Evolutionary conservation across 306 rosid genomes (phyloP), one percentile per base, ranked within the genome.

Genomic region (Dryas drummondii): DNA sequence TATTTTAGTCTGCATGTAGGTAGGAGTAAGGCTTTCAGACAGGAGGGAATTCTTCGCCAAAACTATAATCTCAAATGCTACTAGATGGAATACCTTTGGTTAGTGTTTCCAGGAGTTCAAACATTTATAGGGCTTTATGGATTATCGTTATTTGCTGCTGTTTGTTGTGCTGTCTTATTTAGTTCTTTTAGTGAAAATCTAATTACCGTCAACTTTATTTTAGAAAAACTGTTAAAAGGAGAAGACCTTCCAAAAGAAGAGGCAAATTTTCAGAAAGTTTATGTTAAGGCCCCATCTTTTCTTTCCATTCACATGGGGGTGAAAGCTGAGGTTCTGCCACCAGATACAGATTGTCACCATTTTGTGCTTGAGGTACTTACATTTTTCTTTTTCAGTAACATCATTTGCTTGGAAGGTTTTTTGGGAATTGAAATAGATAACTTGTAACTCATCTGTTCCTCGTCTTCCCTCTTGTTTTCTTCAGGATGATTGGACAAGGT

Each of bases 81-180:
- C 97, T 41, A 87, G 98, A 94, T 94, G 98, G 98, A 96, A 94
- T 84, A 91, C 98, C 74, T 94, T 94, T 64, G 98, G 98, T 91
- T 74, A 67, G 97, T 87, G 76, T 68, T 19, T 45, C 56, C 54
- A 48, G 27, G 65, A 48, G 15, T 62, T 71, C 6, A 11, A 75
- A 5, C 19, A 19, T 66, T 72, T 60, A 26, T 32, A 70, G 63
- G 57, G 14, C 12, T 67, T 70, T 77, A 68, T 45, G 45, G 63
- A 71, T 66, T 53, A 51, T 84, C 47, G n/a, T 81, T 61, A 50
- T 63, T 72, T 80, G 40, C 69, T 56, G 26, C 15, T 42, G 53
- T 80, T 62, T 88, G 69, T 55, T 78, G 51, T 27, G 55, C 22
- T 42, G 49, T 73, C 69, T 64, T 66, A 53, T 49, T 74, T 50